Percentiles rank a stretch among this genome's conserved stretches.
These are phyloP conservation scores for Staphylotrichum tortipilum DNA, from an alignment of 495 filamentous ascomycete species.

Conservation along the genomic window DNA sequence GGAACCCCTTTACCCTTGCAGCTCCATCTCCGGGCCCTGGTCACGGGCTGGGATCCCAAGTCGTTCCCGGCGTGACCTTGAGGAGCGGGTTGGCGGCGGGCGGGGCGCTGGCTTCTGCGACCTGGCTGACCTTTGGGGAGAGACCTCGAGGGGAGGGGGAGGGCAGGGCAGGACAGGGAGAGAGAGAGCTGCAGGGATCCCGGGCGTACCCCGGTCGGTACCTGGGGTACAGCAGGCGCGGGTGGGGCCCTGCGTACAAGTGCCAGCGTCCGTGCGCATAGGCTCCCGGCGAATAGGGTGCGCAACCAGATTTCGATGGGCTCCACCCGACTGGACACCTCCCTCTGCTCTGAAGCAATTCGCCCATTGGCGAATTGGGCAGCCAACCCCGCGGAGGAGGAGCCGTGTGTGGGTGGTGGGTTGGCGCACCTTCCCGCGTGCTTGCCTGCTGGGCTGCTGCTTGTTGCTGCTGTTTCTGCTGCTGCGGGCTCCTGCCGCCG, in stretches of 20 bases:
- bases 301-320: constrained; percentile 19
- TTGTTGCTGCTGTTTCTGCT: not conserved
- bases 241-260: constrained; percentile 13
- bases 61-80: constrained; percentile 6
- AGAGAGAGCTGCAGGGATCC: constrained; percentile 2
- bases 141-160: too few relatives aligned
- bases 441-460: not conserved
- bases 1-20: constrained; percentile 18
- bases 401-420: constrained; percentile 9
- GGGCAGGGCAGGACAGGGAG: too few relatives aligned
- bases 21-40: not conserved
- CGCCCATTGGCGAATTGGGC: constrained; percentile 12
- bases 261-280: constrained; percentile 19
- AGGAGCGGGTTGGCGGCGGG: too few relatives aligned
- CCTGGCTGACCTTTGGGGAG: too few relatives aligned
- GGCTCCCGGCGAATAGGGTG: constrained; percentile 15
- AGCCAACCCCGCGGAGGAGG: constrained; percentile 5
- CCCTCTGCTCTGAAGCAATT: not conserved
- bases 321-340: constrained; percentile 21
- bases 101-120: too few relatives aligned
- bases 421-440: constrained; percentile 6
- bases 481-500: not conserved
- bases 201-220: constrained; percentile 9
- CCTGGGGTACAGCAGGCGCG: constrained; percentile 19
- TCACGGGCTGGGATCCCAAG: constrained; percentile 1